phyloP scores from a whole-genome alignment of 805 yeast species.

The Yamadazyma phyllophila region DNA sequence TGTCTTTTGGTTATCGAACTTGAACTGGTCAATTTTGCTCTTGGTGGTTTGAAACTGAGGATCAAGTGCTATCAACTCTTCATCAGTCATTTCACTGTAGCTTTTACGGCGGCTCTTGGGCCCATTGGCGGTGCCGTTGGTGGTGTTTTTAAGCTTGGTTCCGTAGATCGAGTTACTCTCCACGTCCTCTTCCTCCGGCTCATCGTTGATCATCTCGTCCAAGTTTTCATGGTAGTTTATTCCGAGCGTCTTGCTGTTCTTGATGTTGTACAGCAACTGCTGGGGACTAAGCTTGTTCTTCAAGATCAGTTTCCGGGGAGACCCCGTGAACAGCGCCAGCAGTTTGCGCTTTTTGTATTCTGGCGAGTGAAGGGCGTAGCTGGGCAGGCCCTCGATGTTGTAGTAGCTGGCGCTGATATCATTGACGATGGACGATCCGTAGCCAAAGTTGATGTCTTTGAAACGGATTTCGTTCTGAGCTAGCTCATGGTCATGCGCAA shows the following conservation, averaged over 20 bases:
- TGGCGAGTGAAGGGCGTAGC: background rate
- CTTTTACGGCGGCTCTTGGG: conserved; percentile 32
- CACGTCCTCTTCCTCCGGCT: conserved; percentile 10
- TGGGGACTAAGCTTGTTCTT: conserved; percentile 33
- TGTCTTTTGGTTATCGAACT: conserved; percentile 41
- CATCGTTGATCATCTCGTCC: conserved; percentile 7
- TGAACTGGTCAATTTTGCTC: conserved; percentile 42
- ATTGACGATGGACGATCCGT: conserved; percentile 9
- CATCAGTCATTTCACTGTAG: conserved; percentile 51
- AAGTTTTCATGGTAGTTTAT: conserved; percentile 19
- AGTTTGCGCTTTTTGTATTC: conserved; percentile 4
- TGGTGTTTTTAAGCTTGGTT: background rate
- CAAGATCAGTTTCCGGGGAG: conserved; percentile 22
- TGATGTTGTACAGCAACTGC: conserved; percentile 20
- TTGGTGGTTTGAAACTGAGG: conserved; percentile 44
- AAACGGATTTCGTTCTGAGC: background rate
- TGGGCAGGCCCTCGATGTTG: background rate
- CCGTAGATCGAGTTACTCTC: conserved; percentile 4
- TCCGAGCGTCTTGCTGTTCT: conserved; percentile 13
- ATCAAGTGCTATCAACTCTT: conserved; percentile 53
- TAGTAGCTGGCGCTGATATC: conserved; percentile 9
- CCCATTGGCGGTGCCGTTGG: background rate
- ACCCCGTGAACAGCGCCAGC: conserved; percentile 1
- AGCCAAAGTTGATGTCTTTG: conserved; percentile 15
- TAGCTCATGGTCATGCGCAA: conserved; percentile 2